Conservation (phyloP, 371 early-diverging fungal species). For the Haplosporangium sp. region DNA sequence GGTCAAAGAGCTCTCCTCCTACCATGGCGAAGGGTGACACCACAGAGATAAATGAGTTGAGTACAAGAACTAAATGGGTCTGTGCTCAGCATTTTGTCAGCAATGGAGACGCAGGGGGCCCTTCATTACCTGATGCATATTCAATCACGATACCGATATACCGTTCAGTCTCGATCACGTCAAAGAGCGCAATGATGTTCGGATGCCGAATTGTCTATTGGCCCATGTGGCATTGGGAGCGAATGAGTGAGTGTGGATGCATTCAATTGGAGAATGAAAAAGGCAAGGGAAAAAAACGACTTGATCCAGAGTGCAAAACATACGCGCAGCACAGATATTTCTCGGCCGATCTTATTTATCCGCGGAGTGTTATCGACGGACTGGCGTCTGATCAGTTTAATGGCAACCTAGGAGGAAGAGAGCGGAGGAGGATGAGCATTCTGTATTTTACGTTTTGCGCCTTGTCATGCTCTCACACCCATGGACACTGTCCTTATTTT, state of each 20-base stretch:
- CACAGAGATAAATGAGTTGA: background rate
- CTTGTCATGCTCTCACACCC: no score
- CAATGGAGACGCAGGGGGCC: background rate
- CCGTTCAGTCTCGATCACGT: slow-evolving; percentile 95
- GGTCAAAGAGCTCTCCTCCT: slow-evolving; percentile 97
- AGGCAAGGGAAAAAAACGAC: background rate
- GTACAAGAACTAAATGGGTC: no score
- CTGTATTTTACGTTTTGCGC: no score
- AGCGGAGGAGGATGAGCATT: background rate
- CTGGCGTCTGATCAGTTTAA: slow-evolving; percentile 83
- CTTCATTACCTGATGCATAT: slow-evolving; percentile 85
- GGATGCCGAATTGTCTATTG: slow-evolving; percentile 83
- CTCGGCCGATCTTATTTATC: slow-evolving; percentile 82
- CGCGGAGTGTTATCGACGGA: slow-evolving; percentile 80
- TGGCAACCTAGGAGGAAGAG: slow-evolving; percentile 68
- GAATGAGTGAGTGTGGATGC: background rate
- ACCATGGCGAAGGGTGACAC: slow-evolving; percentile 1
- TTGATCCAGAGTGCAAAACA: slow-evolving; percentile 11
- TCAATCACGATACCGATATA: slow-evolving; percentile 96
- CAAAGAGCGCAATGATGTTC: slow-evolving; percentile 92
- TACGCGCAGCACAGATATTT: slow-evolving; percentile 84
- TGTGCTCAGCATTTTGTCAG: background rate
- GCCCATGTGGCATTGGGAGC: background rate
- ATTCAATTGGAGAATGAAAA: background rate
- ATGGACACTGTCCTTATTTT: no score